phyloP scores from a whole-genome alignment of 495 filamentous ascomycete genomes.

The Tuber aestivum region DNA sequence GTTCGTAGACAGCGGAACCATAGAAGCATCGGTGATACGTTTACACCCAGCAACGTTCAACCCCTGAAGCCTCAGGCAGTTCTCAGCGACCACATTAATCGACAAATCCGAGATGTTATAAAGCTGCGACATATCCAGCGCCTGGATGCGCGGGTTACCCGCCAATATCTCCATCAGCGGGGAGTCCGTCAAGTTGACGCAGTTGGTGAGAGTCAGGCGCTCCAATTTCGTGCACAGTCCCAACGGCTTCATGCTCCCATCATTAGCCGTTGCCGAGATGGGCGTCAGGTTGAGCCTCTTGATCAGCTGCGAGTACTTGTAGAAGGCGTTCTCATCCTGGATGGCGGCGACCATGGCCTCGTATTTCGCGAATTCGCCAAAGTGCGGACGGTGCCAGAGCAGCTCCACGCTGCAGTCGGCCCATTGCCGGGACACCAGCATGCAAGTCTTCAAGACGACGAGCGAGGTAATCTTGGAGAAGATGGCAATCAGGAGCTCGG shows the following conservation, averaged over 20 bases:
- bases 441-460: conserved; percentile 72
- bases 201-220: conserved; percentile 88
- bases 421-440: conserved; percentile 91
- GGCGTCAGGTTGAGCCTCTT: conserved; percentile 83
- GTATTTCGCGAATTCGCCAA: conserved; percentile 75
- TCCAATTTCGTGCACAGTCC: conserved; percentile 83
- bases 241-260: conserved; percentile 81
- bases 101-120: conserved; percentile 75
- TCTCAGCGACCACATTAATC: conserved; percentile 68
- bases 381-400: conserved; percentile 89
- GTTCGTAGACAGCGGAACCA: conserved; percentile 72
- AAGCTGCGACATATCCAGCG: conserved; percentile 82
- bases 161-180: conserved; percentile 74
- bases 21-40: conserved; percentile 75
- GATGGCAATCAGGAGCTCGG: conserved; percentile 87
- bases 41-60: conserved; percentile 85
- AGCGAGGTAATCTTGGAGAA: conserved; percentile 76
- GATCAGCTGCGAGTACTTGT: conserved; percentile 78
- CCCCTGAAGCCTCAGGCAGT: conserved; percentile 81
- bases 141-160: conserved; percentile 73
- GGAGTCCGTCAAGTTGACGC: conserved; percentile 72
- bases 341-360: conserved; percentile 71
- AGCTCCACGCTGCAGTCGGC: conserved; percentile 86
- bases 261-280: conserved; percentile 69
- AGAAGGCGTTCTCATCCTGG: conserved; percentile 62